These are phyloP conservation scores for Fraxinus excelsior DNA, from an alignment of 257 asterid species.

Conservation along the genomic window DNA sequence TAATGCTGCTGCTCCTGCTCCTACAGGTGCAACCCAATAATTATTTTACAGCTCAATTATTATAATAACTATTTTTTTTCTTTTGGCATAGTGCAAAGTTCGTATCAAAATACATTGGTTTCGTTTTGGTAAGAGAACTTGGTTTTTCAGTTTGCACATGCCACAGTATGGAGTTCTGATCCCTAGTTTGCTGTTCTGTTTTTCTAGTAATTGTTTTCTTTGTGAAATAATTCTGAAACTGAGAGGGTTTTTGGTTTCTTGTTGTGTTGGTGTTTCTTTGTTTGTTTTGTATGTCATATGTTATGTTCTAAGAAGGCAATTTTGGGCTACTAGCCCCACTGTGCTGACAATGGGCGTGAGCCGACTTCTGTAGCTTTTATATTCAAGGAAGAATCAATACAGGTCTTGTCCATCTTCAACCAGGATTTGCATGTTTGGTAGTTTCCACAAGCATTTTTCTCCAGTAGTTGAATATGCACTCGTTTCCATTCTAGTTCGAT, in stretches of 20 bases:
- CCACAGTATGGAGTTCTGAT: conserved; percentile 45
- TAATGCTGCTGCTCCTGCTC: conserved; percentile 47
- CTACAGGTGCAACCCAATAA: conserved; percentile 54
- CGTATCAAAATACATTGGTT: conserved; percentile 71
- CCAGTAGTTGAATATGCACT: conserved; percentile 25
- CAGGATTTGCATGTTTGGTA: conserved; percentile 82
- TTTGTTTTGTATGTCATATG: conserved; percentile 97
- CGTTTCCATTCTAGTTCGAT: conserved; percentile 21
- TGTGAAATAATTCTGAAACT: conserved; percentile 65
- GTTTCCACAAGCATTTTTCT: conserved; percentile 47
- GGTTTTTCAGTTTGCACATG: conserved; percentile 49
- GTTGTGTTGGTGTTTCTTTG: conserved; percentile 98
- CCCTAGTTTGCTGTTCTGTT: conserved; percentile 44
- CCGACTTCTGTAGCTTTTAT: conserved; percentile 99
- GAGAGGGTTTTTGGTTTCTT: conserved; percentile 93
- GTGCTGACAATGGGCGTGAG: conserved; percentile 99
- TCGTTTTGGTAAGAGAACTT: conserved; percentile 82
- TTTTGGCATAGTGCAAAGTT: conserved; percentile 75
- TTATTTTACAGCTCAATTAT: conserved; percentile 20
- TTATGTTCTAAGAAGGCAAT: conserved; percentile 97
- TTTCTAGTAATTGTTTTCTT: conserved; percentile 57
- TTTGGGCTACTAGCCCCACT: conserved; percentile 99
- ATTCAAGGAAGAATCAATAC: conserved; percentile 88
- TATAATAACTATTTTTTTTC: conserved; percentile 45
- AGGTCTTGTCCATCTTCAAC: conserved; percentile 98